Evolutionary conservation across 2,329 filamentous ascomycete species (phyloP).

Genomic region (Tolypocladium sp.): DNA sequence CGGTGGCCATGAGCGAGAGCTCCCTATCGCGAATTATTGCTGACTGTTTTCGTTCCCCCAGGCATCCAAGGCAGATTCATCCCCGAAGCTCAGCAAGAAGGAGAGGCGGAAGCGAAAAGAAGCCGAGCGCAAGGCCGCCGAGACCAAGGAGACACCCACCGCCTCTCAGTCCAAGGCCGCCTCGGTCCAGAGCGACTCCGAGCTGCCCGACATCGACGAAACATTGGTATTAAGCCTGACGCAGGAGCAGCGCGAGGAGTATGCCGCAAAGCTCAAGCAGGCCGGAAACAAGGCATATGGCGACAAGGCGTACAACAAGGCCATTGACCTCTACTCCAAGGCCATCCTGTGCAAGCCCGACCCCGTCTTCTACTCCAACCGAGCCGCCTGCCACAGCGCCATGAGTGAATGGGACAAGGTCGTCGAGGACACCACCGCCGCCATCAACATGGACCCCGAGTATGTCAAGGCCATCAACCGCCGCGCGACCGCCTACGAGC

Average conservation of each 20-base stretch:
- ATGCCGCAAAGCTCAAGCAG: conserved; percentile 85
- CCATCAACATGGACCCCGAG: conserved; percentile 84
- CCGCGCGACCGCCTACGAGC: conserved; percentile 92
- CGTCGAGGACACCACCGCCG: conserved; percentile 91
- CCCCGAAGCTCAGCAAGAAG: conserved; percentile 78
- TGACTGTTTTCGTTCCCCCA: conserved; percentile 12
- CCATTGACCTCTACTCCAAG: conserved; percentile 91
- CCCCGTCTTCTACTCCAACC: conserved; percentile 97
- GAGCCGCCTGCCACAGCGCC: conserved; percentile 94
- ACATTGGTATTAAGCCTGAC: conserved; percentile 41
- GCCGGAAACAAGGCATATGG: conserved; percentile 95
- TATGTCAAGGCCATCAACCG: conserved; percentile 98
- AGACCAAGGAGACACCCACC: conserved; percentile 27
- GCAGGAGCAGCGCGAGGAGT: conserved; percentile 68
- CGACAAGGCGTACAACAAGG: conserved; percentile 84
- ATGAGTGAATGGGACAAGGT: conserved; percentile 91
- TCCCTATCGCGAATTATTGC: not conserved
- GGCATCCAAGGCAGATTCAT: conserved; percentile 35
- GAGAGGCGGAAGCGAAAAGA: conserved; percentile 84
- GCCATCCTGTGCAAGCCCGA: conserved; percentile 96
- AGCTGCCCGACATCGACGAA: conserved; percentile 60
- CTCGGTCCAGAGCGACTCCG: conserved; percentile 50
- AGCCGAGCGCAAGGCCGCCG: conserved; percentile 50
- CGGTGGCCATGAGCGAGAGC: not conserved
- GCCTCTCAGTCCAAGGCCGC: conserved; percentile 38